Percentiles rank a stretch among this genome's conserved stretches.
These are phyloP conservation scores for Trametes villosa DNA, from an alignment of 768 basidiomycete species.

Conservation along the genomic window DNA sequence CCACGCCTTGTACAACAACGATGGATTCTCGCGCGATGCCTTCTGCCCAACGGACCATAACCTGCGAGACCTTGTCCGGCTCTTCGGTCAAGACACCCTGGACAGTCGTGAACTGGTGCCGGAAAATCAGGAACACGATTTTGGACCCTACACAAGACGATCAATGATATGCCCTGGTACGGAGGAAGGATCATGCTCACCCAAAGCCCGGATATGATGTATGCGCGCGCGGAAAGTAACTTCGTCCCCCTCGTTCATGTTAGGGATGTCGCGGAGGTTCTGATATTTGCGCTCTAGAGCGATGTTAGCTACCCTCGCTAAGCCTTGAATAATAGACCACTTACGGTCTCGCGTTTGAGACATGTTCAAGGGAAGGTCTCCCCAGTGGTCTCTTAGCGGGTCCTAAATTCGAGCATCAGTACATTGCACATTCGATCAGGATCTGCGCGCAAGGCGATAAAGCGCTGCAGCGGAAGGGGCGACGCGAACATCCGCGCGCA, in stretches of 20 bases:
- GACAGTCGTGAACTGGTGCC: slow-evolving; percentile 82
- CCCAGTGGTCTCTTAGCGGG: slow-evolving; percentile 55
- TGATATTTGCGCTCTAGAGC: slow-evolving; percentile 9
- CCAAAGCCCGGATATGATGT: slow-evolving; percentile 86
- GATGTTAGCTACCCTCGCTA: slow-evolving; percentile 53
- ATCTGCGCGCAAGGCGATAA: too few relatives aligned
- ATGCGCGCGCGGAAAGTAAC: slow-evolving; percentile 88
- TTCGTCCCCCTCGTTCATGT: slow-evolving; percentile 63
- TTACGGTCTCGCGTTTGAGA: slow-evolving; percentile 72
- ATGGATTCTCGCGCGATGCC: slow-evolving; percentile 83
- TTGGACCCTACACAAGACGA: slow-evolving; percentile 60
- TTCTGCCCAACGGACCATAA: slow-evolving; percentile 96
- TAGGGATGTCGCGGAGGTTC: slow-evolving; percentile 43
- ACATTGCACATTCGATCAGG: too few relatives aligned
- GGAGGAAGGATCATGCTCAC: slow-evolving; percentile 7
- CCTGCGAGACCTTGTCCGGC: slow-evolving; percentile 80
- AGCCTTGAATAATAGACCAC: slow-evolving; percentile 40
- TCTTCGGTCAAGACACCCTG: slow-evolving; percentile 81
- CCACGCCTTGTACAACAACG: slow-evolving; percentile 83
- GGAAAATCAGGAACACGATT: slow-evolving; percentile 91
- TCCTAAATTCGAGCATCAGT: slow-evolving; percentile 23
- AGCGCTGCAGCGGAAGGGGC: background rate
- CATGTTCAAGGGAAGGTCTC: slow-evolving; percentile 85
- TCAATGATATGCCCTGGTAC: background rate
- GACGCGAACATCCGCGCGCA: background rate